These are phyloP conservation scores for Penicillium sp. DNA, from an alignment of 2,329 filamentous ascomycete genomes.

Conservation along the genomic window DNA sequence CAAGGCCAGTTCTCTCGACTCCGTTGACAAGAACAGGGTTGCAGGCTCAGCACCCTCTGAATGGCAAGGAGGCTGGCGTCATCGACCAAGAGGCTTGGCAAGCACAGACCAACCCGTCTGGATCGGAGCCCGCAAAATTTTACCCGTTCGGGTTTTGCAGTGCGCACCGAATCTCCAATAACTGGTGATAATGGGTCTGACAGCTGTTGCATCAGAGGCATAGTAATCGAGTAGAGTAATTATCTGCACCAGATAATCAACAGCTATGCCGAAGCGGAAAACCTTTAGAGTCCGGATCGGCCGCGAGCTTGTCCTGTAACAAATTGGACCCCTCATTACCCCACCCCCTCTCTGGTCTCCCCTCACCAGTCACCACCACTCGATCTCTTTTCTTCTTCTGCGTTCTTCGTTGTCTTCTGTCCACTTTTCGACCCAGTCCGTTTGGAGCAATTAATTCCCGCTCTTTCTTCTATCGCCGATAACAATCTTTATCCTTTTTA, in stretches of 20 bases:
- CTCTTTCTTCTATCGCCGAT: conserved; percentile 8
- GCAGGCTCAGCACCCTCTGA: too few relatives aligned
- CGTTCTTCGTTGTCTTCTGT: conserved; percentile 15
- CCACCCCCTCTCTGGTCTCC: conserved; percentile 26
- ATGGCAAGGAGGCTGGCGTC: not conserved
- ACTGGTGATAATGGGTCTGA: not conserved
- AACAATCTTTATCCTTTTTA: conserved; percentile 4
- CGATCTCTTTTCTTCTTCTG: conserved; percentile 23
- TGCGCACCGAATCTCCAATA: not conserved
- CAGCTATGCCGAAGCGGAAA: not conserved
- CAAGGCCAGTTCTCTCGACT: too few relatives aligned
- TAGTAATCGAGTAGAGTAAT: not conserved
- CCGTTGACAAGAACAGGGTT: not conserved
- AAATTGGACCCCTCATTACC: conserved; percentile 11
- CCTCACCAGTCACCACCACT: conserved; percentile 15
- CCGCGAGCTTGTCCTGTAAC: not conserved
- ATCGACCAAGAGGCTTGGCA: not conserved
- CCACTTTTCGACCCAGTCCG: conserved; percentile 24
- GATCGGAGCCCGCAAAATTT: not conserved
- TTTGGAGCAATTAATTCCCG: conserved; percentile 20
- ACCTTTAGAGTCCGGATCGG: not conserved
- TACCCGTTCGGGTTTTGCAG: not conserved
- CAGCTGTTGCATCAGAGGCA: not conserved
- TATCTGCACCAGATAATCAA: not conserved
- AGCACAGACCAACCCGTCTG: not conserved